A percentile compares a stretch with the other conserved stretches of the same genome.
Evolutionary conservation across 2,329 filamentous ascomycete genomes (phyloP).

Genomic region (Coniochaeta pulveracea): DNA sequence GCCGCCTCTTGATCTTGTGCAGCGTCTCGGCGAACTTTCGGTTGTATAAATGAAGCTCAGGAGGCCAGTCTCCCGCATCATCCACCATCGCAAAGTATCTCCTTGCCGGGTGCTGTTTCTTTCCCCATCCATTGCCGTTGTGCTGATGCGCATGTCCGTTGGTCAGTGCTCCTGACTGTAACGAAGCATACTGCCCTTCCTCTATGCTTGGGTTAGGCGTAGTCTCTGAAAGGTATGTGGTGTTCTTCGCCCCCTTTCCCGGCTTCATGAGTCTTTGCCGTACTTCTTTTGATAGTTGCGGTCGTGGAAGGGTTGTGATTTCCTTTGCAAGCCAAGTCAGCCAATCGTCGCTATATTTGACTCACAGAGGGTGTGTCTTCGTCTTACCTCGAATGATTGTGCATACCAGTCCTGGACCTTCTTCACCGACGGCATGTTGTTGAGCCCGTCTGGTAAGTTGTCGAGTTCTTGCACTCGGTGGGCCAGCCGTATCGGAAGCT

Average conservation of each 20-base stretch:
- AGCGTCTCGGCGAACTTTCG: slow-evolving; percentile 78
- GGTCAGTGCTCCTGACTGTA: slow-evolving; percentile 33
- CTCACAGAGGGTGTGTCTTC: slow-evolving; percentile 6
- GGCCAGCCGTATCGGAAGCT: slow-evolving; percentile 90
- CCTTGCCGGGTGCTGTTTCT: slow-evolving; percentile 43
- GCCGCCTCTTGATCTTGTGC: slow-evolving; percentile 87
- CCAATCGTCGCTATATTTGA: slow-evolving; percentile 21
- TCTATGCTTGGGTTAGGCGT: slow-evolving; percentile 85
- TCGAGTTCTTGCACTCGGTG: slow-evolving; percentile 93
- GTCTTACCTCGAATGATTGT: slow-evolving; percentile 89
- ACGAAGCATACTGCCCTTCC: slow-evolving; percentile 59
- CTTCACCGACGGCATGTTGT: slow-evolving; percentile 94
- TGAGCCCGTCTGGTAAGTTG: slow-evolving; percentile 86
- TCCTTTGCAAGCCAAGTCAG: slow-evolving; percentile 44
- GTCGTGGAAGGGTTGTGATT: slow-evolving; percentile 77
- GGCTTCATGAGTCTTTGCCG: slow-evolving; percentile 69
- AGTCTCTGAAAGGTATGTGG: slow-evolving; percentile 65
- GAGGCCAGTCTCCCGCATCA: slow-evolving; percentile 81
- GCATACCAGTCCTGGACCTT: slow-evolving; percentile 98
- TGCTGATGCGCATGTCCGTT: slow-evolving; percentile 31
- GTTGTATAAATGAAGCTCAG: slow-evolving; percentile 91
- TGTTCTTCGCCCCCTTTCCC: slow-evolving; percentile 42
- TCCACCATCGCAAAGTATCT: slow-evolving; percentile 91
- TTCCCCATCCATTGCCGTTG: slow-evolving; percentile 26
- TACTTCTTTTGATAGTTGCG: slow-evolving; percentile 63